phyloP scores from a whole-genome alignment of 805 yeast species.

The Metschnikowia koreensis region DNA sequence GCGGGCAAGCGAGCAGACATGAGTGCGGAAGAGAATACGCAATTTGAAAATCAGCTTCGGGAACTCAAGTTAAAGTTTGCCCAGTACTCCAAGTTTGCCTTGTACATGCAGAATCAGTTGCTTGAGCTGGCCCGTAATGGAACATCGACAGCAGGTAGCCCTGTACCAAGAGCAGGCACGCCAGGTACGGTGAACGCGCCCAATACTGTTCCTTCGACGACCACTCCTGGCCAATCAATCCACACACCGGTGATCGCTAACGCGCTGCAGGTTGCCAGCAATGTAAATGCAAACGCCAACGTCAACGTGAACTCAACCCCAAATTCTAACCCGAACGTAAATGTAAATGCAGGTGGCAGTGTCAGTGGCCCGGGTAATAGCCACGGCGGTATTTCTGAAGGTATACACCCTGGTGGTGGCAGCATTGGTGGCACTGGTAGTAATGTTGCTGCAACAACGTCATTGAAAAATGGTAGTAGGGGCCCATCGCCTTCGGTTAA shows the following conservation, averaged over 20 bases:
- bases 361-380: neutral
- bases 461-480: conserved; percentile 2
- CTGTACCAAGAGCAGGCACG: conserved; percentile 8
- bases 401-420: neutral
- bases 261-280: conserved; percentile 16
- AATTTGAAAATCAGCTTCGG: conserved; percentile 48
- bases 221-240: neutral
- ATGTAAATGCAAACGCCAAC: conserved; percentile 10
- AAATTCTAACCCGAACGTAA: conserved; percentile 5
- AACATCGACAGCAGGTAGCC: conserved; percentile 4
- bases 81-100: conserved; percentile 51
- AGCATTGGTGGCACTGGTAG: neutral
- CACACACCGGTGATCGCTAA: conserved; percentile 26
- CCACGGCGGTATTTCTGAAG: neutral
- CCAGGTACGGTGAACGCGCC: neutral
- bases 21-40: conserved; percentile 44
- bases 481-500: conserved; percentile 11
- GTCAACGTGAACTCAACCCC: neutral
- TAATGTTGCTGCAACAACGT: neutral
- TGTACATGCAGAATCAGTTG: conserved; percentile 44
- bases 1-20: conserved; percentile 44
- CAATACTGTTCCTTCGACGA: neutral
- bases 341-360: neutral
- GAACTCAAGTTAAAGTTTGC: conserved; percentile 47
- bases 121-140: conserved; percentile 29